These are phyloP conservation scores for Acanthamoeba triangularis DNA, from an alignment of 208 protist genomes.

Conservation along the genomic window DNA sequence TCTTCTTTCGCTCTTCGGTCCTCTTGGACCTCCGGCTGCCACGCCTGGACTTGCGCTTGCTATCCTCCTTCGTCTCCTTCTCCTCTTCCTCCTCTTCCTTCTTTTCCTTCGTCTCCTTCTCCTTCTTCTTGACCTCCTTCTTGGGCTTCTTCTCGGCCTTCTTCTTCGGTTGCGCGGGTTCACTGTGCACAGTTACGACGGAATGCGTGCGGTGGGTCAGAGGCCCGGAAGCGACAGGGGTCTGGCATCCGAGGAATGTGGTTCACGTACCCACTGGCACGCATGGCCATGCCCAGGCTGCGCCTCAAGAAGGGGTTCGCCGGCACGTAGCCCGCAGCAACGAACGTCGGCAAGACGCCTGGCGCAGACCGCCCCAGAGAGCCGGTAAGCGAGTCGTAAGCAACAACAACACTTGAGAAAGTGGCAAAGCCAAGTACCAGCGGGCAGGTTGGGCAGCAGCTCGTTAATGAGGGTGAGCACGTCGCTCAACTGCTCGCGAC, in stretches of 20 bases:
- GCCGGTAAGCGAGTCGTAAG: background rate
- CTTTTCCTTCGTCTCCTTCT: background rate
- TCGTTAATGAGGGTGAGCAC: conserved; percentile 86
- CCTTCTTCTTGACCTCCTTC: background rate
- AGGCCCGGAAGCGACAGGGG: too few species aligned
- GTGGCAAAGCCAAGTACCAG: too few species aligned
- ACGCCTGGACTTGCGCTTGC: conserved; percentile 1
- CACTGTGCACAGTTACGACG: too few species aligned
- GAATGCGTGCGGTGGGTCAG: too few species aligned
- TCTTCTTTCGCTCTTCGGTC: background rate
- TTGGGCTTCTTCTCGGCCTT: background rate
- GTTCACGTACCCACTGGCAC: background rate
- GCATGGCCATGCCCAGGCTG: background rate
- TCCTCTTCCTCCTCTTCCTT: background rate
- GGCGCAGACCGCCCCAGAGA: too few species aligned
- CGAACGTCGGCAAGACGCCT: conserved; percentile 13
- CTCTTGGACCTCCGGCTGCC: background rate
- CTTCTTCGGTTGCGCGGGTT: background rate
- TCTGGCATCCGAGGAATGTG: too few species aligned
- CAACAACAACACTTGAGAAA: too few species aligned
- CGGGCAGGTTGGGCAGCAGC: conserved; percentile 86
- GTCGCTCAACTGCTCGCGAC: conserved; percentile 74
- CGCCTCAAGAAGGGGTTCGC: background rate
- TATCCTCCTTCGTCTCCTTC: background rate
- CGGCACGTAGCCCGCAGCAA: background rate